Evolutionary conservation across 257 asterid genomes (phyloP), one percentile per base, ranked within the genome.

Genomic region (Petunia axillaris): DNA sequence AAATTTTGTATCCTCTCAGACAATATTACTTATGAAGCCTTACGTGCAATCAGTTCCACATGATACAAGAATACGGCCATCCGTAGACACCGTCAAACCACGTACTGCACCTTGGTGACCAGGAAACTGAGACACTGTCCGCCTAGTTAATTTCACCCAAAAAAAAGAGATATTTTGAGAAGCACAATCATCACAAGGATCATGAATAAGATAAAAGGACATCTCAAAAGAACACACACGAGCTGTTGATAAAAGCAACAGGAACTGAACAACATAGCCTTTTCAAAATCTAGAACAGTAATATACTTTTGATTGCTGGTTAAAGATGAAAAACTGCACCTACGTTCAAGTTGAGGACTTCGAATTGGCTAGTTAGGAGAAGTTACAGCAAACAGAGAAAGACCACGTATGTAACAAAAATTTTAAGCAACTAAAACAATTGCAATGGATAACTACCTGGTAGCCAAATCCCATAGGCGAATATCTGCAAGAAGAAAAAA

Each of bases 1-100:
- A 55, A 73, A 39, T 35, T 8, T 50, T 41, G 73, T 5, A 65
- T 57, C 58, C 54, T 57, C 39, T 41, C 53, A 38, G 44, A 48
- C n/a, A 81, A 40, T 37, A 46, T 37, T 75, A 50, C 48, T 50
- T 55, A 66, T 64, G 39, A 64, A 83, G 81, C 81, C 97, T 91
- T 88, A 95, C 98, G 97, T 91, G 84, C 96, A 87, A 92, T 95
- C 99, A 75, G 93, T 90, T 81, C 99, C 99, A 81, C 99, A 95
- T 55, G 99, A 95, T 52, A 95, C 94, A 84, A 95, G 91, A 85
- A 93, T 86, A 57, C 86, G 89, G 10, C 99, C 99, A 84, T 93
- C 98, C 7, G 98, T 92, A 80, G 99, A 93, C 68, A 85, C 96
- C 35, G 98, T 81, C 82, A 95, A 85, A 82, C 99, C 99, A 53